These are phyloP conservation scores for Podila minutissima DNA, from an alignment of 192 early-diverging fungal species.

Conservation along the genomic window DNA sequence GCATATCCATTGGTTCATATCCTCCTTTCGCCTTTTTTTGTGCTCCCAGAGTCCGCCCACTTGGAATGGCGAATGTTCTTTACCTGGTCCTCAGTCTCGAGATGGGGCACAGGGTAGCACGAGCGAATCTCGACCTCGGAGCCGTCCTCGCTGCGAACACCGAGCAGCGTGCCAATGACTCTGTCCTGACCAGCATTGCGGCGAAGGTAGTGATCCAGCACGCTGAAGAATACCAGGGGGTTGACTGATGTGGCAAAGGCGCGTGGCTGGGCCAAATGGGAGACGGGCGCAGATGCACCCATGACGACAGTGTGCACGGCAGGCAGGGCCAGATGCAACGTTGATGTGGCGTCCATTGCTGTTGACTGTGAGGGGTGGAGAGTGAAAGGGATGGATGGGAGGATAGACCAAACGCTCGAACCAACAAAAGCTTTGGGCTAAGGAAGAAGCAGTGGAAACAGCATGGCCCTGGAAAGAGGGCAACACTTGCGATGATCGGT, in stretches of 20 bases:
- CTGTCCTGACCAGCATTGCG: conserved; percentile 83
- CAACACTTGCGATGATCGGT: no score
- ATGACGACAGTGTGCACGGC: conserved; percentile 45
- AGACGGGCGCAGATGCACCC: conserved; percentile 28
- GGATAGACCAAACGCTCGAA: neutral
- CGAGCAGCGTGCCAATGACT: conserved; percentile 93
- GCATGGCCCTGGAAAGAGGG: no score
- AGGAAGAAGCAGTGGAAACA: no score
- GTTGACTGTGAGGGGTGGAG: neutral
- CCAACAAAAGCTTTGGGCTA: no score
- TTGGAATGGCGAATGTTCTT: neutral
- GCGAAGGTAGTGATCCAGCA: conserved; percentile 92
- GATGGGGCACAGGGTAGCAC: conserved; percentile 87
- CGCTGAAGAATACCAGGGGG: conserved; percentile 90
- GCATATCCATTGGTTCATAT: no score
- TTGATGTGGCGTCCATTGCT: conserved; percentile 49
- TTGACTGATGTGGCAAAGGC: conserved; percentile 70
- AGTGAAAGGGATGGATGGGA: neutral
- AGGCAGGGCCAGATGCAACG: conserved; percentile 48
- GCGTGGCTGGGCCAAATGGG: conserved; percentile 51
- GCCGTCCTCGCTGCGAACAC: conserved; percentile 88
- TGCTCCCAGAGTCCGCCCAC: neutral
- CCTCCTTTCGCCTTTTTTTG: no score
- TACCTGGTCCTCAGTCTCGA: conserved; percentile 77
- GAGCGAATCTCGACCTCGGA: conserved; percentile 87